Evolutionary conservation across 2,329 filamentous ascomycete species (phyloP).

Genomic region (Escovopsis sp.): DNA sequence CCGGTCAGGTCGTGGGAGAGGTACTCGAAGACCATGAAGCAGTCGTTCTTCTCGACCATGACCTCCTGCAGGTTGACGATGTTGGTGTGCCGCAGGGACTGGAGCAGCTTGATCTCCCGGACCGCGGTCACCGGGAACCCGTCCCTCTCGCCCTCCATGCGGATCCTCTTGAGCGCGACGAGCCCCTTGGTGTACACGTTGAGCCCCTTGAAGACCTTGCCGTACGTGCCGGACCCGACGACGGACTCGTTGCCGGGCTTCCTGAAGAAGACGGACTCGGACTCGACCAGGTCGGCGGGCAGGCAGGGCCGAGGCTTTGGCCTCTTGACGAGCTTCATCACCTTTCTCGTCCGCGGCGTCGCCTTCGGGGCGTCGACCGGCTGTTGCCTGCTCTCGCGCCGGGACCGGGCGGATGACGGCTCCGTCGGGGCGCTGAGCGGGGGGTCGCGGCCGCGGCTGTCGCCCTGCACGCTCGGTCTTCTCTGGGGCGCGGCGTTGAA

Average conservation of each 20-base stretch:
- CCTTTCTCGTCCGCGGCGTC: conserved; percentile 41
- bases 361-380: conserved; percentile 22
- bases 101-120: conserved; percentile 81
- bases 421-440: conserved; percentile 37
- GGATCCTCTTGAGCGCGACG: conserved; percentile 79
- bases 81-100: conserved; percentile 69
- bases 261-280: conserved; percentile 83
- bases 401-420: conserved; percentile 33
- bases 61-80: conserved; percentile 76
- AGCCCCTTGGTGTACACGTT: conserved; percentile 80
- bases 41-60: conserved; percentile 98
- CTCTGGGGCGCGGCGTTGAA: conserved; percentile 48
- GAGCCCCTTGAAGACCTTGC: conserved; percentile 86
- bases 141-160: conserved; percentile 86
- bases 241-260: conserved; percentile 98
- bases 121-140: conserved; percentile 86
- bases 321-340: conserved; percentile 55
- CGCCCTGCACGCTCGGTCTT: conserved; percentile 17
- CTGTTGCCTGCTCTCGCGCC: conserved; percentile 19
- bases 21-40: conserved; percentile 99
- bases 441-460: conserved; percentile 28
- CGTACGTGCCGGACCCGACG: conserved; percentile 88
- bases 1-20: conserved; percentile 92
- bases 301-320: conserved; percentile 59
- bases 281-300: conserved; percentile 55